phyloP scores from a whole-genome alignment of 164 flowering plant genomes.

The Protea cynaroides region DNA sequence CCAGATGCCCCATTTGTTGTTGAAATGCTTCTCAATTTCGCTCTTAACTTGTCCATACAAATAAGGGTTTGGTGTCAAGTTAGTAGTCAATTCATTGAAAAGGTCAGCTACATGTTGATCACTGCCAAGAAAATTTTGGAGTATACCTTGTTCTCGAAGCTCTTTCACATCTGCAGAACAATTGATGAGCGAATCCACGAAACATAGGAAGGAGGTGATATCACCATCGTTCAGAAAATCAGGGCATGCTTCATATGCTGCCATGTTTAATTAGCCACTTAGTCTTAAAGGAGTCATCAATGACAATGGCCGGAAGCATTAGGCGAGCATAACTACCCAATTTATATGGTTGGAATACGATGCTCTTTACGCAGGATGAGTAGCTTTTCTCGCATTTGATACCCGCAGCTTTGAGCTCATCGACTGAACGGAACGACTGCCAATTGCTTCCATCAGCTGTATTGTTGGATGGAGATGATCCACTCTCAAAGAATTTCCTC shows the following conservation, averaged over 20 bases:
- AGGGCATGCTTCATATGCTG: too few relatives aligned
- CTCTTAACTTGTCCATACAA: background rate
- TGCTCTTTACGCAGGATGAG: too few relatives aligned
- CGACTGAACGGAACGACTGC: background rate
- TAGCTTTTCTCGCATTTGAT: background rate
- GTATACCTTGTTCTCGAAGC: constrained; percentile 7
- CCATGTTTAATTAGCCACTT: too few relatives aligned
- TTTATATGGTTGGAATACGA: too few relatives aligned
- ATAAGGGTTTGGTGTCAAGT: constrained; percentile 5
- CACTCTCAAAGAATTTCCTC: background rate
- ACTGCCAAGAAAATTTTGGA: constrained; percentile 4
- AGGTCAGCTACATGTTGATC: constrained; percentile 9
- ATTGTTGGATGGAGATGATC: too few relatives aligned
- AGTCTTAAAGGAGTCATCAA: too few relatives aligned
- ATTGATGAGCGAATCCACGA: constrained; percentile 15
- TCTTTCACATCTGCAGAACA: constrained; percentile 11
- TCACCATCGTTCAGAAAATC: too few relatives aligned
- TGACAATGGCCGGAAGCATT: too few relatives aligned
- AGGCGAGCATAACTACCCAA: too few relatives aligned
- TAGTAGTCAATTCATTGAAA: background rate
- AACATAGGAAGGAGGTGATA: background rate
- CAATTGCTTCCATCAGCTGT: too few relatives aligned
- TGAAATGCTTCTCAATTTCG: constrained; percentile 1
- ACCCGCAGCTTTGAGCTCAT: constrained; percentile 7
- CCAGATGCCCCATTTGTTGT: background rate